These are phyloP conservation scores for Epichloe bromicola DNA, from an alignment of 2,329 filamentous ascomycete species.

Conservation along the genomic window DNA sequence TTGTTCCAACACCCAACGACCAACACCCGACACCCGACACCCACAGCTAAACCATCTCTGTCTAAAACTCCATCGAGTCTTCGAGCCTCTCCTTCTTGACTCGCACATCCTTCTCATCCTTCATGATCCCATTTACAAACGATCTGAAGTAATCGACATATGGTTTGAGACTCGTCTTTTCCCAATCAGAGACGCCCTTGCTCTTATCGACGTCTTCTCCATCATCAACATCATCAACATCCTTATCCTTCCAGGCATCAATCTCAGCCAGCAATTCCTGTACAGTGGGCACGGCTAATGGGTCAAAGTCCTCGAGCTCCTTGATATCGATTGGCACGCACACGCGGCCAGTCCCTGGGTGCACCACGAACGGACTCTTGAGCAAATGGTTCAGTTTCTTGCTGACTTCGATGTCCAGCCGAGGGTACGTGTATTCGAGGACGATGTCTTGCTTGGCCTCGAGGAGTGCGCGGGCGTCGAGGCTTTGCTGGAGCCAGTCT, in stretches of 20 bases:
- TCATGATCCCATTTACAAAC: constrained; percentile 68
- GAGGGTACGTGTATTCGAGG: constrained; percentile 93
- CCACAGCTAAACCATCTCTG: neutral
- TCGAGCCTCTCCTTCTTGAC: constrained; percentile 45
- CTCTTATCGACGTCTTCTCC: constrained; percentile 22
- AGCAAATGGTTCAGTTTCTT: constrained; percentile 98
- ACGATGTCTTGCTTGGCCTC: constrained; percentile 94
- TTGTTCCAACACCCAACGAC: neutral
- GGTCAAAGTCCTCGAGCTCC: constrained; percentile 71
- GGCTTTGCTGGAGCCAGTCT: constrained; percentile 57
- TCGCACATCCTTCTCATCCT: constrained; percentile 50
- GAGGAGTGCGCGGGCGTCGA: constrained; percentile 61
- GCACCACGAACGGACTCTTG: constrained; percentile 92
- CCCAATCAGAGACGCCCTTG: constrained; percentile 62
- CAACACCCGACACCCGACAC: neutral
- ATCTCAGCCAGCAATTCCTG: constrained; percentile 73
- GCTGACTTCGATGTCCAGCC: constrained; percentile 91
- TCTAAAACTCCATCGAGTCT: constrained; percentile 38
- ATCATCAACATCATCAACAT: constrained; percentile 28
- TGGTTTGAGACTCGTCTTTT: constrained; percentile 90
- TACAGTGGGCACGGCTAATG: constrained; percentile 78
- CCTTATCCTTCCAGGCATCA: constrained; percentile 54
- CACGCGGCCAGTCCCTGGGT: constrained; percentile 84
- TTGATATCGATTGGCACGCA: constrained; percentile 84
- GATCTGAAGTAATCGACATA: constrained; percentile 81